Conservation (phyloP, 306 rosid species). For the Leucaena leucocephala region DNA sequence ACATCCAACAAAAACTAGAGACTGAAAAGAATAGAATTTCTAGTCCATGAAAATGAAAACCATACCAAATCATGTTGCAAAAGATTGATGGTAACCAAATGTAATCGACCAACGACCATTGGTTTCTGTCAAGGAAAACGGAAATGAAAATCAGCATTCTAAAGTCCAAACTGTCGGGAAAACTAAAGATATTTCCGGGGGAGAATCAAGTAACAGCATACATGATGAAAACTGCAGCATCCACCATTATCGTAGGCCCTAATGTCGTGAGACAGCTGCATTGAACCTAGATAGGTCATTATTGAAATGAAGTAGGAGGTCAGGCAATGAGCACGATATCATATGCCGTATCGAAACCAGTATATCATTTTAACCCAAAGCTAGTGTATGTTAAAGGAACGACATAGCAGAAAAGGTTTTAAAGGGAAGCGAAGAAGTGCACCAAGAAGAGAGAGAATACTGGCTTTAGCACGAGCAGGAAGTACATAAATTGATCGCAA, state of each 20-base stretch:
- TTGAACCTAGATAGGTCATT: slow-evolving; percentile 69
- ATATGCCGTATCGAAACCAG: slow-evolving; percentile 14
- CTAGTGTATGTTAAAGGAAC: slow-evolving; percentile 4
- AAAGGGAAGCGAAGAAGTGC: background rate
- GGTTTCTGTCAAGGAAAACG: slow-evolving; percentile 47
- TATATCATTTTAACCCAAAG: slow-evolving; percentile 32
- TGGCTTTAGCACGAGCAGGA: slow-evolving; percentile 15
- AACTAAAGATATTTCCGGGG: background rate
- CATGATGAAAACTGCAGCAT: slow-evolving; percentile 50
- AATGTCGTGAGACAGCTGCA: slow-evolving; percentile 57
- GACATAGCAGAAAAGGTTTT: background rate
- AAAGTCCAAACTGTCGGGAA: slow-evolving; percentile 10
- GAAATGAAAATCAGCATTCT: slow-evolving; percentile 33
- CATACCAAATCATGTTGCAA: slow-evolving; percentile 74
- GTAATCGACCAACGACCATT: slow-evolving; percentile 57
- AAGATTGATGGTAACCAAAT: slow-evolving; percentile 59
- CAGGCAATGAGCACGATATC: slow-evolving; percentile 34
- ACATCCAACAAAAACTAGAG: background rate
- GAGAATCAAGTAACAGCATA: slow-evolving; percentile 42
- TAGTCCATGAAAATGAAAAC: slow-evolving; percentile 21
- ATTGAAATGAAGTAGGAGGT: slow-evolving; percentile 37
- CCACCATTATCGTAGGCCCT: slow-evolving; percentile 43
- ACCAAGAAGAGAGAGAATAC: slow-evolving; percentile 35
- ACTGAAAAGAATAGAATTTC: background rate
- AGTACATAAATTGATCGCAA: background rate